Evolutionary conservation across 129 eudicot species (phyloP), one percentile per base, ranked within the genome.

Genomic region (Lactuca saligna): DNA sequence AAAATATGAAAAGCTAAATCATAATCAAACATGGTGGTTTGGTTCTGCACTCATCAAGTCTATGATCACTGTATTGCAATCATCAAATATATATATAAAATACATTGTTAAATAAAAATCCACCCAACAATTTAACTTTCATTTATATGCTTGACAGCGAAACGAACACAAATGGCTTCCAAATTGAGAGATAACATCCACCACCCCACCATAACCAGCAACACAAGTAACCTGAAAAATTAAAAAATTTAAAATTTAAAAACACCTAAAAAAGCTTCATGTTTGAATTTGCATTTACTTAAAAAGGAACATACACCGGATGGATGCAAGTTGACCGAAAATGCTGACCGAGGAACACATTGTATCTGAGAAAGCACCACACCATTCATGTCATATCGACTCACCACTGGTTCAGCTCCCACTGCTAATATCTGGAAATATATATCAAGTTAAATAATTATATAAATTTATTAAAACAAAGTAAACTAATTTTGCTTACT

Each of bases 91-190:
- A 35, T 35, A 35, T 4, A 35, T n/a, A n/a, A n/a, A 53, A 63
- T 51, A 53, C 7, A 72, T 17, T 50, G 41, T 25, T 17, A 17
- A 50, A 72, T 72, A 14, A 37, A 61, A 61, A 62, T 35, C 61
- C n/a, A 8, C 31, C 57, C 55, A 29, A 38, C n/a, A 49, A 25
- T 51, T 61, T 10, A 62, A 42, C 54, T 65, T 70, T 72, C 66
- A 67, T 67, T 60, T 66, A 57, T 20, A 54, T 14, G 73, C 57
- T 50, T 63, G 77, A 72, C 87, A 82, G n/a, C 78, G 88, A 61
- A 89, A 89, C 39, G 91, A 81, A 78, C 97, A 89, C 31, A 79
- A 77, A 61, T 93, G 99, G 75, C 99, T 93, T 51, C 99, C 97
- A 14, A 81, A 93, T 64, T 81, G 99, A 29, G 99, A 93, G 25